Base-by-base conservation (phyloP, 2,329 filamentous ascomycete genomes). In the Chrysosphaeria jannelii region DNA sequence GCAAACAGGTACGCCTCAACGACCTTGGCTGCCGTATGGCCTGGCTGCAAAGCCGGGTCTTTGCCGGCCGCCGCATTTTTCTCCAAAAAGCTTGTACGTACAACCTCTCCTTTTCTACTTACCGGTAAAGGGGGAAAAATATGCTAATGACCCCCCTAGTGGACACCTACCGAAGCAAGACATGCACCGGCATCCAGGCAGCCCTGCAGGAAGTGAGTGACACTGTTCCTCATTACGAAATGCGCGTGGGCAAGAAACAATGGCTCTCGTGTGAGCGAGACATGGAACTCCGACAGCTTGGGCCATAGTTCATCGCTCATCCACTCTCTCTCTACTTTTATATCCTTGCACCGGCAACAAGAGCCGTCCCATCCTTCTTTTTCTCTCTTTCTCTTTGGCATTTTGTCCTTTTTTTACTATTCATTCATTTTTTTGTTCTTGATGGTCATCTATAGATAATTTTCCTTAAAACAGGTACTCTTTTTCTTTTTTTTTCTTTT, bases 21-120 rank as follows among this genome's bases (percentile, higher is more conserved):
- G 79, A 93, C 38, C 49, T 93, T 21, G 81, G 78, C 3, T 89
- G 88, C 42, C 64, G 81, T 22, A 88, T 97, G 72, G 79, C 75
- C 23, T 97, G 85, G 81, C 67, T 79, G 25, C 81, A 93, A 47
- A 85, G 78, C 41, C 58, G 81, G 36, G 74, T 81, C 8, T 91
- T 93, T 48, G 68, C 78, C 2, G 72, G 70, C 8, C 59, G 76
- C 34, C 76, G 69, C 19, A 53, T 90, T 22, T 91, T 91, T 43
- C 50, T 91, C 36, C 81, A 91, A 43, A 66, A 76, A 52, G 79
- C 79, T 35, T 50, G 79, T 90, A 51, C 64, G 78, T 70, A 22
- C 10, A 5, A 6, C 13, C 10, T 28, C 5, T 10, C 4, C 16
- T 13, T 13, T 4, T 25, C 11, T 22, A n/a, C 13, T n/a, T 14